Conservation (phyloP, 1,284 basidiomycete species). For the Sanghuangporus weigelae region DNA sequence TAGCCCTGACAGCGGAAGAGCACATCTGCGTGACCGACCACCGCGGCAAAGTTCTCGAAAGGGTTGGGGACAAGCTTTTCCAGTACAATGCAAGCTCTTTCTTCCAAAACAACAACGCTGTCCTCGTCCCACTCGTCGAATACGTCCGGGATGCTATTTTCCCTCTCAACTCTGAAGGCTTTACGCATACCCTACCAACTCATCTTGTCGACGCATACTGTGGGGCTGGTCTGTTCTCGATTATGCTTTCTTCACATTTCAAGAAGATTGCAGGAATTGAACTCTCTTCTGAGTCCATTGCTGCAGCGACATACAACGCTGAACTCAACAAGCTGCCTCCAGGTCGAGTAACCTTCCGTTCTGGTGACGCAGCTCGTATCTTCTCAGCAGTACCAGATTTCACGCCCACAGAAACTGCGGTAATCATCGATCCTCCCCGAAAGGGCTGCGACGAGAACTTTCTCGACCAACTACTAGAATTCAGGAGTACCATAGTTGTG, state of each 20-base stretch:
- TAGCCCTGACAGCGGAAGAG: conserved; percentile 36
- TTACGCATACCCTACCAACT: conserved; percentile 40
- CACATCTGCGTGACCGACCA: conserved; percentile 85
- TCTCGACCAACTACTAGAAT: conserved; percentile 71
- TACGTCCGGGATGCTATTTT: conserved; percentile 80
- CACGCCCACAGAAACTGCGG: conserved; percentile 61
- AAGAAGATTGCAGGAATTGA: conserved; percentile 86
- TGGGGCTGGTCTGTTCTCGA: conserved; percentile 88
- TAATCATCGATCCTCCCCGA: conserved; percentile 84
- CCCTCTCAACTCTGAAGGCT: conserved; percentile 25
- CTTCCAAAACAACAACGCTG: conserved; percentile 98
- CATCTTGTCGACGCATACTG: conserved; percentile 93
- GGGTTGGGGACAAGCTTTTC: conserved; percentile 78
- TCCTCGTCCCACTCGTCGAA: conserved; percentile 76
- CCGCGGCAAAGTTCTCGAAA: conserved; percentile 77
- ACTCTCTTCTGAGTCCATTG: conserved; percentile 73
- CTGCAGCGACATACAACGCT: conserved; percentile 78
- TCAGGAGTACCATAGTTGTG: conserved; percentile 69
- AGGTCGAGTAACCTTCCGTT: conserved; percentile 49
- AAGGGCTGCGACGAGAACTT: conserved; percentile 88
- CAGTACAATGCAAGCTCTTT: conserved; percentile 88
- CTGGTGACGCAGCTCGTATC: conserved; percentile 69
- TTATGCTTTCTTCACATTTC: conserved; percentile 81
- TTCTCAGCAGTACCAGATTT: conserved; percentile 64
- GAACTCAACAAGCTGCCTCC: conserved; percentile 59